Evolutionary conservation across 1,139 yeast species (phyloP).

Genomic region (Geotrichum restrictum): DNA sequence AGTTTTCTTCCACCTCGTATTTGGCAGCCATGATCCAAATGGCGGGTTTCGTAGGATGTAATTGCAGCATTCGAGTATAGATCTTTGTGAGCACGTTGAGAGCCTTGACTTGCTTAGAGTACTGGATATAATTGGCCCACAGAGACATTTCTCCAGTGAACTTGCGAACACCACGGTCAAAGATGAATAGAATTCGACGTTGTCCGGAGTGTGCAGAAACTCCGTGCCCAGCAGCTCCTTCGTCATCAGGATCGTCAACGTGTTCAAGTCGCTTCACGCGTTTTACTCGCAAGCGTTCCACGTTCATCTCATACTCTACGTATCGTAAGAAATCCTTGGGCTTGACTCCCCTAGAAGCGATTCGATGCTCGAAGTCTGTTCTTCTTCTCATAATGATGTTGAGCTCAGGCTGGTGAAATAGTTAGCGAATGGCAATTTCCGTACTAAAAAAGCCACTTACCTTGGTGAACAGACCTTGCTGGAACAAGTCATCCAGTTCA

Average conservation of each 20-base stretch:
- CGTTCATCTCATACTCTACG: constrained; percentile 73
- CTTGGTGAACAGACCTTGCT: constrained; percentile 64
- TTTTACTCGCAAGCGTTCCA: constrained; percentile 73
- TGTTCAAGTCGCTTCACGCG: constrained; percentile 59
- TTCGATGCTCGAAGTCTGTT: constrained; percentile 91
- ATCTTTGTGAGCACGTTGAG: constrained; percentile 76
- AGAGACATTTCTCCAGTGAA: constrained; percentile 73
- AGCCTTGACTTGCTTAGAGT: constrained; percentile 70
- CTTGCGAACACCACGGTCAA: constrained; percentile 74
- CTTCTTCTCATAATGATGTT: constrained; percentile 85
- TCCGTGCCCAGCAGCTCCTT: constrained; percentile 23
- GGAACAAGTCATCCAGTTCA: constrained; percentile 82
- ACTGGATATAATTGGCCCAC: constrained; percentile 75
- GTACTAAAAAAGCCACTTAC: constrained; percentile 11
- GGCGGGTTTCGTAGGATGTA: constrained; percentile 86
- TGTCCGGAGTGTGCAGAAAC: constrained; percentile 86
- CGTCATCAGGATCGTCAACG: constrained; percentile 19
- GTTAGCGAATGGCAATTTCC: constrained; percentile 1
- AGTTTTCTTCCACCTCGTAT: constrained; percentile 84
- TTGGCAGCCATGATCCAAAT: constrained; percentile 96
- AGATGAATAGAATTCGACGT: constrained; percentile 76
- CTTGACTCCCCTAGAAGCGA: constrained; percentile 77
- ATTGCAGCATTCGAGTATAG: constrained; percentile 70
- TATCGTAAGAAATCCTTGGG: constrained; percentile 76
- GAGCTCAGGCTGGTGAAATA: constrained; percentile 61